Evolutionary conservation across 2,329 filamentous ascomycete genomes (phyloP).

Genomic region (Calonectria pteridis): DNA sequence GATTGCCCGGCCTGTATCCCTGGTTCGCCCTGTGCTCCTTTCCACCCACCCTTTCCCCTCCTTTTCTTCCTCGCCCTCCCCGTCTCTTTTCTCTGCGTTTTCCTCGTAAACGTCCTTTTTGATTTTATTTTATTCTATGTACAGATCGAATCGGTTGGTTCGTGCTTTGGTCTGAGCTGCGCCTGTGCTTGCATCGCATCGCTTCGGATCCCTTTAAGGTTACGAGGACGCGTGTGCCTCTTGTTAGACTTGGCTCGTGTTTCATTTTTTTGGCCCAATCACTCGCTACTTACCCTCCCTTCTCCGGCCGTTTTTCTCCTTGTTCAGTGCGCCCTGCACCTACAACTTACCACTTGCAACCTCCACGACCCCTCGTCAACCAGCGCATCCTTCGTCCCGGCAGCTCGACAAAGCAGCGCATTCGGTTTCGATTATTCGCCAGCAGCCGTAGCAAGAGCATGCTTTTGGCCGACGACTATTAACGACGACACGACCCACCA

Average conservation of each 20-base stretch:
- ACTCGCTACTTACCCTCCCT: constrained; percentile 5
- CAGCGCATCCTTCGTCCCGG: not conserved
- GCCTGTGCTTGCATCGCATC: not conserved
- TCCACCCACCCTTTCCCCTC: constrained; percentile 10
- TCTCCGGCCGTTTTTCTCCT: not conserved
- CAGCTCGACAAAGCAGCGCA: not conserved
- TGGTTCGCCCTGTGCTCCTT: not conserved
- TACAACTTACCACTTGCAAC: not conserved
- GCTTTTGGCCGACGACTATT: constrained; percentile 22
- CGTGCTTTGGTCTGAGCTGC: constrained; percentile 10
- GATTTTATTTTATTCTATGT: constrained; percentile 20
- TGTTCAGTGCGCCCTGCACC: not conserved
- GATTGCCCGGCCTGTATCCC: constrained; percentile 8
- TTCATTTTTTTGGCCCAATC: constrained; percentile 4
- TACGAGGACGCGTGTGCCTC: not conserved
- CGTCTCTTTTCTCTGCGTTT: constrained; percentile 5
- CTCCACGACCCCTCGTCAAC: constrained; percentile 3
- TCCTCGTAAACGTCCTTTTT: constrained; percentile 14
- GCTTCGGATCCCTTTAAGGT: not conserved
- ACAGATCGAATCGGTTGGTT: constrained; percentile 18
- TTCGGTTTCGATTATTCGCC: not conserved
- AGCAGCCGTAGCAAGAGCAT: constrained; percentile 2
- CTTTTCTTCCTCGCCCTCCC: constrained; percentile 10
- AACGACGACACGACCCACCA: constrained; percentile 16
- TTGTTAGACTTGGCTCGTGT: not conserved